Evolutionary conservation across 305 asterid species (phyloP).

Genomic region (Fraxinus platypoda): DNA sequence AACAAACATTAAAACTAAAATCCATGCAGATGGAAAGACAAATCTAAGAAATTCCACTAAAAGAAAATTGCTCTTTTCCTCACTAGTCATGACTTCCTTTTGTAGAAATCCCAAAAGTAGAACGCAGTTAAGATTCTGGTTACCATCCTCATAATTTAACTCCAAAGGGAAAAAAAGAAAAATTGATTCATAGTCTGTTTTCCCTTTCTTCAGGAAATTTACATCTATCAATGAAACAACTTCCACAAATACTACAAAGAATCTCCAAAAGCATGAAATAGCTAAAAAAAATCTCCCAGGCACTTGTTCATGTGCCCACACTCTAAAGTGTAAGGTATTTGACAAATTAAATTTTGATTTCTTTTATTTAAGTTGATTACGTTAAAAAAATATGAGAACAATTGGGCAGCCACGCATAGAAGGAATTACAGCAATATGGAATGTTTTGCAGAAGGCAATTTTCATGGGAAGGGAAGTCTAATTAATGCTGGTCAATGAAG

Average conservation of each 20-base stretch:
- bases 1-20: neutral
- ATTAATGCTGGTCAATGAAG: neutral
- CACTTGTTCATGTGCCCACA: neutral
- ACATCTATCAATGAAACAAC: neutral
- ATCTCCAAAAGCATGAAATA: neutral
- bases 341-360: neutral
- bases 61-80: neutral
- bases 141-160: neutral
- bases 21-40: neutral
- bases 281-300: neutral
- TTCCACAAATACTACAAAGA: neutral
- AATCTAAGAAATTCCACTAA: neutral
- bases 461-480: neutral
- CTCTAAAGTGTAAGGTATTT: neutral
- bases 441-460: neutral
- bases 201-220: neutral
- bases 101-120: neutral
- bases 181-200: neutral
- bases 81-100: neutral
- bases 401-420: neutral
- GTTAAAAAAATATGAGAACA: neutral
- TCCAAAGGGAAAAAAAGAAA: neutral
- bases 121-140: neutral
- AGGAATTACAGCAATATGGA: neutral
- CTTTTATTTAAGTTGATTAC: neutral